Conservation (phyloP, 2,329 filamentous ascomycete species). For the Talaromyces funiculosus region DNA sequence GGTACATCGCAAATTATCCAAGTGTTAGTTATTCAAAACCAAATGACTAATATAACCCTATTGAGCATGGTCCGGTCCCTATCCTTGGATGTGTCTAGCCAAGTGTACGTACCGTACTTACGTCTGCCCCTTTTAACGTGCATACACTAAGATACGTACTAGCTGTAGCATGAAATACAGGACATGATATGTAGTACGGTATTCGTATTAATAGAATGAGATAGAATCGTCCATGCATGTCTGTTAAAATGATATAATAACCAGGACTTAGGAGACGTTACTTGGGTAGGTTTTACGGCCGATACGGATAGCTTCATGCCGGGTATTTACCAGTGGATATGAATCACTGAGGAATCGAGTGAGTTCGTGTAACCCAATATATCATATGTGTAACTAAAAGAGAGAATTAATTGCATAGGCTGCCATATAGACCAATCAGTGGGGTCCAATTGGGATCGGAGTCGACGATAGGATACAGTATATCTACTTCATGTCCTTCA, state of each 20-base stretch:
- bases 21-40: not conserved
- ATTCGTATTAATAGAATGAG: not conserved
- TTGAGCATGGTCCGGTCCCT: not conserved
- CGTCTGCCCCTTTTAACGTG: not conserved
- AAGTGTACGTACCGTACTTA: not conserved
- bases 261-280: too few relatives aligned
- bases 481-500: too few relatives aligned
- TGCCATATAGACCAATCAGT: too few relatives aligned
- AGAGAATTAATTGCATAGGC: too few relatives aligned
- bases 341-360: too few relatives aligned
- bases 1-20: not conserved
- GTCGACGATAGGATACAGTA: too few relatives aligned
- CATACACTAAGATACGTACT: not conserved
- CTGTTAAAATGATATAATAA: too few relatives aligned
- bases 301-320: not conserved
- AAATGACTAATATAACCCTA: constrained; percentile 3
- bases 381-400: too few relatives aligned
- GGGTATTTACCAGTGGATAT: not conserved
- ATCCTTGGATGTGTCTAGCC: not conserved
- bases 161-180: not conserved
- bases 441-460: too few relatives aligned
- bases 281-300: not conserved
- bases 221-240: too few relatives aligned
- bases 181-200: not conserved
- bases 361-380: too few relatives aligned